Evolutionary conservation across 768 basidiomycete species (phyloP), one percentile per base, ranked within the genome.

Genomic region (Rossbeevera mucosa): DNA sequence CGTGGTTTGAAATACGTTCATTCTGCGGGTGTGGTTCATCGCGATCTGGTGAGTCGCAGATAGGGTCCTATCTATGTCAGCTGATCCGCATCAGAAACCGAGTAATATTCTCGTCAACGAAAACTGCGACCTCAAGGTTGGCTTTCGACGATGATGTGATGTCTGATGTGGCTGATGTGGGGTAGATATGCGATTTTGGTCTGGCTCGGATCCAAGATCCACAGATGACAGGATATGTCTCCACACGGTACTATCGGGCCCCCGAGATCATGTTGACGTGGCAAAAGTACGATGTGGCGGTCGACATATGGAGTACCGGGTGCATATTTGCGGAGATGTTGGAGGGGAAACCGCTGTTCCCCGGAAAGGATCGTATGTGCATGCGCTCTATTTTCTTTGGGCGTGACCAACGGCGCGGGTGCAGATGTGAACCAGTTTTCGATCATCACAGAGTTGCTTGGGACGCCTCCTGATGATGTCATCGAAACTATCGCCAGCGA

Each of bases 251-350:
- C 74, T 99, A 99, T 69, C 88, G 96, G 47, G 96, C 96, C 6
- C 96, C 96, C 5, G 96, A 99, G 73, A 99, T 99, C 75, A 99
- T 99, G 96, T 80, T 99, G 67, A 99, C 96, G 33, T 99, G 96
- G 96, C 96, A 99, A 72, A 98, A 98, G 76, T 99, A 99, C 74
- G 95, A 98, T 70, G 94, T 97, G 51, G 96, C 95, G 47, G 96
- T 99, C 56, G 96, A 99, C 69, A 95, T 98, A 67, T 98, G 96
- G 96, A 94, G 91, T 65, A 94, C 94, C 11, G 96, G 94, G 6
- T 99, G 96, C 75, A 98, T 99, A 70, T 97, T 99, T 64, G 96
- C 96, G 5, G 96, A 99, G 76, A 99, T 99, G 96, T 74, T 99
- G 45, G 94, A 97, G 69, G 96, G 96, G 28, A 97, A 97, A 68